phyloP scores from a whole-genome alignment of 2,329 filamentous ascomycete genomes.

The Magnaporthiopsis rhizophila region DNA sequence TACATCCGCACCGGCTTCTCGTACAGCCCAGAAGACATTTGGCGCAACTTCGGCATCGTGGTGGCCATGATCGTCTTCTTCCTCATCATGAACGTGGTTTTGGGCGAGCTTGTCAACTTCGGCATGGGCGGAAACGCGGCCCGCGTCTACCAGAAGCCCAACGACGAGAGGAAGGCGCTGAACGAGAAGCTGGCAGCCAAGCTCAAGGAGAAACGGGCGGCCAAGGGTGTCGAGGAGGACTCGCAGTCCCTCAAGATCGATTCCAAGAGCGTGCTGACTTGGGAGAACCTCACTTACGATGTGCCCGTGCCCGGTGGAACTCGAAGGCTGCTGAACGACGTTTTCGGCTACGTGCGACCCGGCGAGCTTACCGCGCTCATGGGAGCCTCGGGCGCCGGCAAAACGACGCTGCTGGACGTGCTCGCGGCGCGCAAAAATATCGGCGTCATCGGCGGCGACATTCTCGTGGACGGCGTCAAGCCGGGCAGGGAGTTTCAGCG shows the following conservation, averaged over 20 bases:
- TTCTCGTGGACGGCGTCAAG: constrained; percentile 48
- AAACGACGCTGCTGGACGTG: constrained; percentile 78
- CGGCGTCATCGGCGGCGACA: constrained; percentile 48
- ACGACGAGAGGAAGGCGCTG: constrained; percentile 56
- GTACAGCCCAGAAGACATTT: constrained; percentile 60
- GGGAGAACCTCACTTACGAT: constrained; percentile 77
- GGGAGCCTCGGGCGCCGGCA: constrained; percentile 79
- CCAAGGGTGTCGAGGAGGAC: constrained; percentile 30
- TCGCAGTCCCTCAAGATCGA: constrained; percentile 45
- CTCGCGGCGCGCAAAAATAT: constrained; percentile 55
- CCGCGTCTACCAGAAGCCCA: constrained; percentile 66
- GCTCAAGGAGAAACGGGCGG: constrained; percentile 44
- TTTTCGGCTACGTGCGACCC: constrained; percentile 65
- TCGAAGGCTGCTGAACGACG: constrained; percentile 45
- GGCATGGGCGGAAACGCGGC: constrained; percentile 75
- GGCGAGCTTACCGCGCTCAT: constrained; percentile 70
- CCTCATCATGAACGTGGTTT: constrained; percentile 63
- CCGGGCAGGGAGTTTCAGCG: constrained; percentile 54
- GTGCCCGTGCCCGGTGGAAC: constrained; percentile 52
- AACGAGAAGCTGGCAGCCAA: constrained; percentile 57
- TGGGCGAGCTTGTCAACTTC: constrained; percentile 72
- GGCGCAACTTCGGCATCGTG: constrained; percentile 81
- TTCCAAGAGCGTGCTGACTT: constrained; percentile 67
- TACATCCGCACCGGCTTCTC: constrained; percentile 65
- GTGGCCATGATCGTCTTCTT: constrained; percentile 68